These are phyloP conservation scores for Cryphonectria naterciae DNA, from an alignment of 2,329 filamentous ascomycete species.

Conservation along the genomic window DNA sequence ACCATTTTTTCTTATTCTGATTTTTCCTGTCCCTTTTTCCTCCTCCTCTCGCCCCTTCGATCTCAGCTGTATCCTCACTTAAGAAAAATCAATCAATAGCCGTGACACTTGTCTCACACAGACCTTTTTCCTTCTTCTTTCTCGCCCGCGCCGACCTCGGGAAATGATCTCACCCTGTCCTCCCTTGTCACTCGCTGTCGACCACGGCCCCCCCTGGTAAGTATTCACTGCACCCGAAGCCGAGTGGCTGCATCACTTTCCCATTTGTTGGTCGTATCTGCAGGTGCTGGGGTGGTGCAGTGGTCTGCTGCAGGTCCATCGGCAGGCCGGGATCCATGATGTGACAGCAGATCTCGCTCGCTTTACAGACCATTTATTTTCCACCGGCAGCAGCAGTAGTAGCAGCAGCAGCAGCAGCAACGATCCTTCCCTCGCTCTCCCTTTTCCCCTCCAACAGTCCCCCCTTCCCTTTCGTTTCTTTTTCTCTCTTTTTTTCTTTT, in stretches of 20 bases:
- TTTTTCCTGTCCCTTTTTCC: neutral
- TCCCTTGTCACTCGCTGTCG: neutral
- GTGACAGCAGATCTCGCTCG: conserved; percentile 11
- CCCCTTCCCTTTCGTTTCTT: neutral
- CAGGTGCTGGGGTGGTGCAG: conserved; percentile 17
- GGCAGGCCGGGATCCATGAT: neutral
- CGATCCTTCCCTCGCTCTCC: no score
- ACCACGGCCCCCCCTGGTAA: neutral
- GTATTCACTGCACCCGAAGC: conserved; percentile 7
- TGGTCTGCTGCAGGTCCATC: conserved; percentile 7
- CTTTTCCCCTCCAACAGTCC: neutral
- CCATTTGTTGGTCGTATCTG: conserved; percentile 27
- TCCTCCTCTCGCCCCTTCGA: neutral
- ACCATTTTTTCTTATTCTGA: neutral
- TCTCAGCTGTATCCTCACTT: neutral
- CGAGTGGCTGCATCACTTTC: neutral
- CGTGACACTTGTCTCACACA: conserved; percentile 23
- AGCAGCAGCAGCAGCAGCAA: no score
- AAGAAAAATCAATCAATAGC: neutral
- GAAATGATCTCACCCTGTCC: neutral
- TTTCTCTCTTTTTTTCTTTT: neutral
- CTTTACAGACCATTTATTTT: neutral
- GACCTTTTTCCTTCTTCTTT: conserved; percentile 6
- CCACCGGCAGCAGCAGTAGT: neutral
- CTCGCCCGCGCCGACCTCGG: neutral